A percentile compares a stretch with the other conserved stretches of the same genome.
Evolutionary conservation across 2,329 filamentous ascomycete species (phyloP).

Genomic region (Gnomoniopsis sp.): DNA sequence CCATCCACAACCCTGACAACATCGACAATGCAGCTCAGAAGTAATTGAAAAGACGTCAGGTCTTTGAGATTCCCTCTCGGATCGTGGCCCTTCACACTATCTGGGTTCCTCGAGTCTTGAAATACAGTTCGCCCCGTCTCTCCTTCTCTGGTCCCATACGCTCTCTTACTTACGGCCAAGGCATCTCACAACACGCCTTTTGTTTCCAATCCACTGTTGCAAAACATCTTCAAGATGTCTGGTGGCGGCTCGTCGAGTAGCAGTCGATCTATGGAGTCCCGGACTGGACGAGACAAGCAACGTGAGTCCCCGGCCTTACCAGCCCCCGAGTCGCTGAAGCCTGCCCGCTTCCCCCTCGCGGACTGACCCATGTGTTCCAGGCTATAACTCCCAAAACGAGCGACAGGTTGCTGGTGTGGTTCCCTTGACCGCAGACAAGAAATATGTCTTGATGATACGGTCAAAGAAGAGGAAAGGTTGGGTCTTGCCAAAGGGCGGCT

Average conservation of each 20-base stretch:
- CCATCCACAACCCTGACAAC: not conserved
- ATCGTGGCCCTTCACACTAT: conserved; percentile 1
- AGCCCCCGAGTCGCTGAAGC: conserved; percentile 18
- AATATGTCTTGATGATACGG: conserved; percentile 88
- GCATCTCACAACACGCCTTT: not conserved
- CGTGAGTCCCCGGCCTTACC: conserved; percentile 54
- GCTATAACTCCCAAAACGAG: conserved; percentile 89
- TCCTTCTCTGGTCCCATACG: conserved; percentile 1
- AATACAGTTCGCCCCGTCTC: not conserved
- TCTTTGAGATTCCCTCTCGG: conserved; percentile 17
- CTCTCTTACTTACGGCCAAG: not conserved
- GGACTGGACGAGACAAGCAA: conserved; percentile 75
- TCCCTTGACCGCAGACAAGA: conserved; percentile 80
- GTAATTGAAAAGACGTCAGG: conserved; percentile 18
- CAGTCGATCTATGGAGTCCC: conserved; percentile 65
- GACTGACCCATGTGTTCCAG: conserved; percentile 51
- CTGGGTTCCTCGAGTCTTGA: conserved; percentile 1
- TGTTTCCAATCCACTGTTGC: too few relatives aligned
- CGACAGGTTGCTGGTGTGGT: conserved; percentile 94
- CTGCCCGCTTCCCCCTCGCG: conserved; percentile 22
- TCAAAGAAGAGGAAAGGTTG: conserved; percentile 83
- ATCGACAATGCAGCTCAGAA: conserved; percentile 19
- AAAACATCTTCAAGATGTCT: conserved; percentile 17
- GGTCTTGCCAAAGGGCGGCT: conserved; percentile 97
- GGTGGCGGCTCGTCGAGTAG: conserved; percentile 25